Conservation (phyloP, 2,329 filamentous ascomycete genomes). For the Cercospora nicotianae region DNA sequence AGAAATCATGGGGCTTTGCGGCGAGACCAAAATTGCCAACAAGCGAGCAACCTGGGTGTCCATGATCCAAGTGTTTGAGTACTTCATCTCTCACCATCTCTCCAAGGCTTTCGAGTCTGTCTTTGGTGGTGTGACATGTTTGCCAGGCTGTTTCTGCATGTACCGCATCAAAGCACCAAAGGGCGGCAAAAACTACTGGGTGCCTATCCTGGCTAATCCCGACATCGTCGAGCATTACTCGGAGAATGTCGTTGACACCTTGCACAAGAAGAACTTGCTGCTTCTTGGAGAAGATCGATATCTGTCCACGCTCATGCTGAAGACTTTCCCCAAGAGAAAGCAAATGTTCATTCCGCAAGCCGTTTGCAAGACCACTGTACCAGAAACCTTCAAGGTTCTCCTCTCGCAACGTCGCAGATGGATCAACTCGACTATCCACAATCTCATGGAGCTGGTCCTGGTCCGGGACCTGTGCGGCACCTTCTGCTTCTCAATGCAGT, state of each 20-base stretch:
- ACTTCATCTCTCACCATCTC: constrained; percentile 97
- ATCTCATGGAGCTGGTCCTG: constrained; percentile 94
- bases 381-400: constrained; percentile 86
- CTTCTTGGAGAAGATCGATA: constrained; percentile 93
- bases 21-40: constrained; percentile 99
- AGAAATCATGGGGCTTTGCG: constrained; percentile 98
- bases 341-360: constrained; percentile 98
- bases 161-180: constrained; percentile 99
- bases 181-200: constrained; percentile 98
- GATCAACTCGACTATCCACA: constrained; percentile 99
- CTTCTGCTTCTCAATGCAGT: constrained; percentile 99
- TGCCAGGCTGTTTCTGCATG: constrained; percentile 99
- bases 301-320: constrained; percentile 93
- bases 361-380: constrained; percentile 97
- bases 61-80: constrained; percentile 98
- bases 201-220: constrained; percentile 95
- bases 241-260: constrained; percentile 95
- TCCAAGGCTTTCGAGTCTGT: constrained; percentile 97
- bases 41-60: constrained; percentile 93
- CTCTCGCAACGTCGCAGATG: constrained; percentile 93
- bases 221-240: constrained; percentile 99
- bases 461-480: constrained; percentile 96
- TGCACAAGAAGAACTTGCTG: constrained; percentile 96
- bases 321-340: constrained; percentile 98
- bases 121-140: constrained; percentile 97